phyloP scores from a whole-genome alignment of 768 basidiomycete species.

The Butyriboletus loyo region DNA sequence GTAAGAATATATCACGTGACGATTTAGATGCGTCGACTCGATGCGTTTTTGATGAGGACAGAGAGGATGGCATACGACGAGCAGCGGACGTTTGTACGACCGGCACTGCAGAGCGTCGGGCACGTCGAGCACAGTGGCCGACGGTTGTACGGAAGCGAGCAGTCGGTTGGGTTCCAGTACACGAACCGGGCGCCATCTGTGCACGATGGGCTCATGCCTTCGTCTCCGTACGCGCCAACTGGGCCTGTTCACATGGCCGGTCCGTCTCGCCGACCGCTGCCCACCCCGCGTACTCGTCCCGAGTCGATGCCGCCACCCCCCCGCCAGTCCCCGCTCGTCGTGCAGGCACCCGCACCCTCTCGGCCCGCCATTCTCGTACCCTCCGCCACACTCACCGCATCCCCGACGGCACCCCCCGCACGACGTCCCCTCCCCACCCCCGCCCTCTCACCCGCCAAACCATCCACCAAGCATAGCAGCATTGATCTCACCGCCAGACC shows the following conservation, averaged over 20 bases:
- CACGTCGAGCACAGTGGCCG: slow-evolving; percentile 12
- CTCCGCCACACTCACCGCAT: slow-evolving; percentile 15
- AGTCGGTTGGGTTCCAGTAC: slow-evolving; percentile 23
- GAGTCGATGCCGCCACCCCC: slow-evolving; percentile 22
- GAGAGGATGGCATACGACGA: slow-evolving; percentile 26
- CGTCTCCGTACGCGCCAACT: slow-evolving; percentile 10
- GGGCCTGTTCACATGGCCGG: slow-evolving; percentile 17
- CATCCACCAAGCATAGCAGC: slow-evolving; percentile 18
- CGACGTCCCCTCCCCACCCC: slow-evolving; percentile 26
- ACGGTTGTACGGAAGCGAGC: background rate
- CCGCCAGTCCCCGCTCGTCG: slow-evolving; percentile 20
- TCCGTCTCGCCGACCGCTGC: slow-evolving; percentile 27
- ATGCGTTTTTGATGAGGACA: slow-evolving; percentile 6
- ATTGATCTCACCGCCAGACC: slow-evolving; percentile 24
- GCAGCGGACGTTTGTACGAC: slow-evolving; percentile 9
- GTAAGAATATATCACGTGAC: slow-evolving; percentile 13
- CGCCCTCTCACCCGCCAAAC: background rate
- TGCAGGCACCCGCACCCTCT: slow-evolving; percentile 31
- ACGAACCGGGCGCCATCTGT: slow-evolving; percentile 2
- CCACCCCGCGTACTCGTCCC: slow-evolving; percentile 28
- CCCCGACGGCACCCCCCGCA: slow-evolving; percentile 13
- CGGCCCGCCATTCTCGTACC: slow-evolving; percentile 28
- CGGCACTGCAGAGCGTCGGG: slow-evolving; percentile 9
- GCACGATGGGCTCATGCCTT: slow-evolving; percentile 8
- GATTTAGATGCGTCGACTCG: background rate